Base-by-base conservation (phyloP, 1,139 yeast species). In the Diutina pseudorugosa region DNA sequence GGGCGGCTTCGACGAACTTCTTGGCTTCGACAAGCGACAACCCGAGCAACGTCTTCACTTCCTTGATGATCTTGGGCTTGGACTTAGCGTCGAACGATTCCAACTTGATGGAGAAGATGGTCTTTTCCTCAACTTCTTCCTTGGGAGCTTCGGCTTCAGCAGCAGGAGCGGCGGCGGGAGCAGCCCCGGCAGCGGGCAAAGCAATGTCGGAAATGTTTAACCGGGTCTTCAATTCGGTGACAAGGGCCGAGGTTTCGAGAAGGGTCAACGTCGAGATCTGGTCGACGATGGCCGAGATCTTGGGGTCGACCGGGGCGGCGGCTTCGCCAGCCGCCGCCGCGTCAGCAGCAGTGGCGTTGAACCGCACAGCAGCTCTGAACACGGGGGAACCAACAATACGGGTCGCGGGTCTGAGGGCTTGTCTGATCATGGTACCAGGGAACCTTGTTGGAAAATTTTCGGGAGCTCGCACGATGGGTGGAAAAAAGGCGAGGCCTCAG, bases 1-100 rank as follows among this genome's bases (percentile, higher is more conserved):
- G 99, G 57, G 98, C 98, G 63, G 91, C 74, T 75, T 93, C 99
- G 55, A 94, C 99, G 61, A 93, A 88, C 75, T 93, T 93, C 82
- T 93, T 94, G 57, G 97, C 88, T 67, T 93, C 98, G 56, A 93
- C 98, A 61, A 93, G 79, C 18, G 96, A 89, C 65, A 93, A 78
- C 9, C 97, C 97, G 64, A 93, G 78, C 68, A 93, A 76, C 57
- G 86, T 79, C 78, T 93, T 93, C 61, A 93, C 95, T 74, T 93
- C 98, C 77, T 93, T 93, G 69, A 93, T 94, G 67, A 93, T 82
- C 85, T 93, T 93, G 58, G 99, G 97, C 78, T 93, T 93, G 55
- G 96, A 74, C 74, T 91, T 90, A 57, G 98, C 82, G 63, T 93
- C 99, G 62, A 93, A 91, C 47, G 94, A 80, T 69, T 93, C 98